Percentiles rank a stretch among this genome's conserved stretches.
Evolutionary conservation across 1,139 yeast genomes (phyloP).

Genomic region (Diutina siamensis): DNA sequence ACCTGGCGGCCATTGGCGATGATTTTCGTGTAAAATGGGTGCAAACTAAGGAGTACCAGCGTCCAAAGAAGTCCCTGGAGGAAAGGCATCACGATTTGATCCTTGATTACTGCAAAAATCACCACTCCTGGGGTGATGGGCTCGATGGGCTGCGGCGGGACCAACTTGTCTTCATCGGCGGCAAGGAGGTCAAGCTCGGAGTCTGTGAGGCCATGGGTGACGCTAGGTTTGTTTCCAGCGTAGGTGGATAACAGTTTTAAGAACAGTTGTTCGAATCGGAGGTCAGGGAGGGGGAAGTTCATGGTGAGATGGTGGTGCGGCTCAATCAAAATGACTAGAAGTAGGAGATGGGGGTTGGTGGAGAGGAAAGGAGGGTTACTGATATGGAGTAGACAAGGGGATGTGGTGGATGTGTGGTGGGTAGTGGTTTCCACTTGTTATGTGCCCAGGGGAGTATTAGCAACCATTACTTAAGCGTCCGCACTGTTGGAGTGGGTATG

Average conservation of each 20-base stretch:
- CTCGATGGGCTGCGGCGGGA: slow-evolving; percentile 16
- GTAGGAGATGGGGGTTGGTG: too few species aligned
- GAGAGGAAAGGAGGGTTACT: too few species aligned
- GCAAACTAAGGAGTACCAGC: slow-evolving; percentile 20
- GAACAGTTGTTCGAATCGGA: slow-evolving; percentile 55
- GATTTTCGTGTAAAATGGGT: slow-evolving; percentile 17
- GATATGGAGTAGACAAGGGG: too few species aligned
- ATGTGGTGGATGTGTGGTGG: too few species aligned
- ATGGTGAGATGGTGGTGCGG: too few species aligned
- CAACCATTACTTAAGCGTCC: too few species aligned
- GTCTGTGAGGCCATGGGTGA: slow-evolving; percentile 13
- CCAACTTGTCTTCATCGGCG: slow-evolving; percentile 5
- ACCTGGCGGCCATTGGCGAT: not conserved
- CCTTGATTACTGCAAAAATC: slow-evolving; percentile 45
- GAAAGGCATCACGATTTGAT: slow-evolving; percentile 61
- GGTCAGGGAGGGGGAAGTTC: slow-evolving; percentile 38
- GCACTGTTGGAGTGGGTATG: too few species aligned
- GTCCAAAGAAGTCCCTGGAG: slow-evolving; percentile 33
- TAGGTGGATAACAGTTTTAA: slow-evolving; percentile 31
- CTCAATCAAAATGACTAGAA: too few species aligned
- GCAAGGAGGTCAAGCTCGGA: slow-evolving; percentile 15
- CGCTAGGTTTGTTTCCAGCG: slow-evolving; percentile 13
- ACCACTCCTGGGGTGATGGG: slow-evolving; percentile 38
- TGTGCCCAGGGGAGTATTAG: too few species aligned
- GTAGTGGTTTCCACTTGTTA: too few species aligned